Percentiles rank a stretch among this genome's conserved stretches.
Conservation (phyloP, 2,329 filamentous ascomycete genomes). For the Cyanodermella asteris region DNA sequence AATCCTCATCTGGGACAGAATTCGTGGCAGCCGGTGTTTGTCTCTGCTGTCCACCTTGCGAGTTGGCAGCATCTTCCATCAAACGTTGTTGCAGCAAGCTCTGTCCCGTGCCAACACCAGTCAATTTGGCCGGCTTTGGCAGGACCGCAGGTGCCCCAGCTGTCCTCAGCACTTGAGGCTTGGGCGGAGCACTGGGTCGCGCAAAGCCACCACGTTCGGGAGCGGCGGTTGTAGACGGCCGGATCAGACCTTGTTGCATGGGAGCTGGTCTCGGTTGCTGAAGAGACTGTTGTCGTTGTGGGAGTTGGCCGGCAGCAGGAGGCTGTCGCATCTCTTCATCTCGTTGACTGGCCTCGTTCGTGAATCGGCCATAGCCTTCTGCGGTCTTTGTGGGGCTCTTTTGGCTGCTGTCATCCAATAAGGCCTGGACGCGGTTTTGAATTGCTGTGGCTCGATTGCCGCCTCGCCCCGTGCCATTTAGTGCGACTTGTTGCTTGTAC, state of each 20-base stretch:
- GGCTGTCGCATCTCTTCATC: not conserved
- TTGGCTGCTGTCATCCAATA: constrained; percentile 57
- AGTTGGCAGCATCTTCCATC: not conserved
- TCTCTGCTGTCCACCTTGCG: constrained; percentile 17
- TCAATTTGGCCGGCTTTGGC: no score
- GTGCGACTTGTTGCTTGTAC: constrained; percentile 54
- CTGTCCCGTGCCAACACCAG: no score
- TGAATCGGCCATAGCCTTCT: constrained; percentile 75
- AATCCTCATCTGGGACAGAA: constrained; percentile 34
- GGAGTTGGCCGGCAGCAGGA: not conserved
- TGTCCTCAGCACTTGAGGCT: constrained; percentile 35
- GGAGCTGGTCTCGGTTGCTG: constrained; percentile 5
- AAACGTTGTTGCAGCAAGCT: not conserved
- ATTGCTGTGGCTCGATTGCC: constrained; percentile 54
- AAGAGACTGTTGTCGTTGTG: not conserved
- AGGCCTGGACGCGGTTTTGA: constrained; percentile 69
- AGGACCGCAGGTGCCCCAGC: no score
- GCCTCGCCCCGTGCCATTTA: constrained; percentile 22
- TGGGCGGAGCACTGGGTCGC: constrained; percentile 35
- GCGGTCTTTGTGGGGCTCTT: constrained; percentile 46
- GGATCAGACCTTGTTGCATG: constrained; percentile 8
- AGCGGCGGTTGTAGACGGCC: constrained; percentile 10
- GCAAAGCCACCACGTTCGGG: constrained; percentile 12
- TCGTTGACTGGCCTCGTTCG: constrained; percentile 23
- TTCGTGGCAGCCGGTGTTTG: constrained; percentile 35